phyloP scores from a whole-genome alignment of 2,329 filamentous ascomycete genomes.

The Didymosphaeria variabile region DNA sequence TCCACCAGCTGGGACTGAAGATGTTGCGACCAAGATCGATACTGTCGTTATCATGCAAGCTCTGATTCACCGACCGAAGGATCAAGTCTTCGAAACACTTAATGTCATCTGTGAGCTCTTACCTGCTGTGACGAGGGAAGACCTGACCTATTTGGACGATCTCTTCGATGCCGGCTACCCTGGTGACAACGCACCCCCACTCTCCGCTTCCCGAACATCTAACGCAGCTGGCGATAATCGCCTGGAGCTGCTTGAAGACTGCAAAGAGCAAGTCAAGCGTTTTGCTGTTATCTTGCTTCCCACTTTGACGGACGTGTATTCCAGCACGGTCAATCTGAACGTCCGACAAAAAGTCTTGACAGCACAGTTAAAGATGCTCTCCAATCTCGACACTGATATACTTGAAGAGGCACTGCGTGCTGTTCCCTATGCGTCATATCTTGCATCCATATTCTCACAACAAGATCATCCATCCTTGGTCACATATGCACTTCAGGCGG shows the following conservation, averaged over 20 bases:
- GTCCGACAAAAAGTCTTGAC: slow-evolving; percentile 94
- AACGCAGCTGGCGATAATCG: slow-evolving; percentile 79
- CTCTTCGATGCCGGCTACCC: slow-evolving; percentile 60
- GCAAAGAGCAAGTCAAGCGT: slow-evolving; percentile 84
- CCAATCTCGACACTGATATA: slow-evolving; percentile 86
- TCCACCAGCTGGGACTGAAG: slow-evolving; percentile 79
- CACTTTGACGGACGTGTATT: slow-evolving; percentile 94
- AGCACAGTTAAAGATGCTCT: slow-evolving; percentile 98
- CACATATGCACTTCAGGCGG: slow-evolving; percentile 85
- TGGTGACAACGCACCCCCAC: slow-evolving; percentile 55
- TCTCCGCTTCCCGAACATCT: slow-evolving; percentile 53
- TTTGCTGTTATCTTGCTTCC: slow-evolving; percentile 94
- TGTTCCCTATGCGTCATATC: slow-evolving; percentile 93
- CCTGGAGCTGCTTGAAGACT: slow-evolving; percentile 81
- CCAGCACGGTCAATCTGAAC: slow-evolving; percentile 93
- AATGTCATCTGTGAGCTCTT: slow-evolving; percentile 97
- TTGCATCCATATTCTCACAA: slow-evolving; percentile 94
- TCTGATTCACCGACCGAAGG: slow-evolving; percentile 90
- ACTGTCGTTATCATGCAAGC: slow-evolving; percentile 99
- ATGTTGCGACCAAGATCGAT: slow-evolving; percentile 86
- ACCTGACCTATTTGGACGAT: slow-evolving; percentile 61
- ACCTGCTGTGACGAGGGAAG: slow-evolving; percentile 72
- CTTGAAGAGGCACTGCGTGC: slow-evolving; percentile 84
- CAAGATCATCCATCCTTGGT: slow-evolving; percentile 91
- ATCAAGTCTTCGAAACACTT: slow-evolving; percentile 95